Evolutionary conservation across 2,329 filamentous ascomycete species (phyloP).

Genomic region (Onygenales sp.): DNA sequence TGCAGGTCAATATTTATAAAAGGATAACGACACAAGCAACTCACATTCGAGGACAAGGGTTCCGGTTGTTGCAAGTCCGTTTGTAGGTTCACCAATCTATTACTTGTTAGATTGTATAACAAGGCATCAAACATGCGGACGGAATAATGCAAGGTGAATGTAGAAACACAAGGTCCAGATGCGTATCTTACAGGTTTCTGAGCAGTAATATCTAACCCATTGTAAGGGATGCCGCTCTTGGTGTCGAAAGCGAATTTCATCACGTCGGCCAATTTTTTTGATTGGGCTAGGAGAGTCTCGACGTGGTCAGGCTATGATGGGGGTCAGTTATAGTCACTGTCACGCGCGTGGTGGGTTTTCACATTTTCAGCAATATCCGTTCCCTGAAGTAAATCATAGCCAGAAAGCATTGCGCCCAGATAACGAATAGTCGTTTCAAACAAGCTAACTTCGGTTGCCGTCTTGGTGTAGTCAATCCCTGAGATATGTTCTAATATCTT

Average conservation of each 20-base stretch:
- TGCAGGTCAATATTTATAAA: background rate
- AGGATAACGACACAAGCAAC: background rate
- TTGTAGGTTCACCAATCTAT: slow-evolving; percentile 44
- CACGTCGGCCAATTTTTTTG: slow-evolving; percentile 58
- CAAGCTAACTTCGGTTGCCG: slow-evolving; percentile 55
- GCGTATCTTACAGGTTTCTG: slow-evolving; percentile 22
- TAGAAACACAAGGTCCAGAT: background rate
- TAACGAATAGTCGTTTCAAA: slow-evolving; percentile 92
- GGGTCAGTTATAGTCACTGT: background rate
- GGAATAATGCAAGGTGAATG: background rate
- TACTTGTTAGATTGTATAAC: background rate
- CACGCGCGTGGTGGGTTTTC: slow-evolving; percentile 2
- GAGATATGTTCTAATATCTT: slow-evolving; percentile 63
- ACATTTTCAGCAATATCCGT: slow-evolving; percentile 42
- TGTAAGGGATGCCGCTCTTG: slow-evolving; percentile 62
- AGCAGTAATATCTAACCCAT: slow-evolving; percentile 53
- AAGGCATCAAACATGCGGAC: background rate
- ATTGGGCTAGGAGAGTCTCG: slow-evolving; percentile 51
- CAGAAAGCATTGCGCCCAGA: slow-evolving; percentile 68
- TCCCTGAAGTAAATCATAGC: slow-evolving; percentile 57
- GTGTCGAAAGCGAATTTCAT: slow-evolving; percentile 73
- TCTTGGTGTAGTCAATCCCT: slow-evolving; percentile 60
- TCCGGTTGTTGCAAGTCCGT: slow-evolving; percentile 67
- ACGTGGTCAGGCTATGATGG: slow-evolving; percentile 7
- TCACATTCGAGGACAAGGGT: slow-evolving; percentile 66